Percentiles rank a stretch among this genome's conserved stretches.
These are phyloP conservation scores for Fomitopsis schrenkii DNA, from an alignment of 1,284 basidiomycete genomes.

Conservation along the genomic window DNA sequence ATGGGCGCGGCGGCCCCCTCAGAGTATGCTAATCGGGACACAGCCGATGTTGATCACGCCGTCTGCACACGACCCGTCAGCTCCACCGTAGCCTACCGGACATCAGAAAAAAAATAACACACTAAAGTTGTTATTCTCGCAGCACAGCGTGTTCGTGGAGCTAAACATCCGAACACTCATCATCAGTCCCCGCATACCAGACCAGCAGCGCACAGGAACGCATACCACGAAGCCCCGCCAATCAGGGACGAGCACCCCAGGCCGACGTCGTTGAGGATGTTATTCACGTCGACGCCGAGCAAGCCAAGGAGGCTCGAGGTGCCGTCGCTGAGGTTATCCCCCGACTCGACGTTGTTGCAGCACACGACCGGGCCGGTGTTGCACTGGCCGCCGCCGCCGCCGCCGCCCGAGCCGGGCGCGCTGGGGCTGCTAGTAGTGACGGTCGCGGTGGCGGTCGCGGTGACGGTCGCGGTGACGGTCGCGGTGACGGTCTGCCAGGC, in stretches of 20 bases:
- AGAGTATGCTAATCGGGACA: neutral
- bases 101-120: neutral
- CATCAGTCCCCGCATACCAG: too few species aligned
- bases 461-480: neutral
- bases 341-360: constrained; percentile 16
- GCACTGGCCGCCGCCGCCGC: constrained; percentile 10
- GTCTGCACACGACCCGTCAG: constrained; percentile 1
- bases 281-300: constrained; percentile 14
- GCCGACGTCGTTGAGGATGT: constrained; percentile 17
- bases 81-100: neutral
- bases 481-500: neutral
- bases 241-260: constrained; percentile 14
- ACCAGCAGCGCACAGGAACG: too few species aligned
- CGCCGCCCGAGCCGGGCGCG: neutral
- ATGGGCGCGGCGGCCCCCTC: too few species aligned
- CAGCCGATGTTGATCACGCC: constrained; percentile 17
- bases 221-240: constrained; percentile 8
- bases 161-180: neutral
- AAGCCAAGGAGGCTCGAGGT: constrained; percentile 7
- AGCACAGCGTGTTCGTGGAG: constrained; percentile 1
- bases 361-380: constrained; percentile 20
- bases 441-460: neutral
- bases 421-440: neutral
- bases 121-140: constrained; percentile 4
- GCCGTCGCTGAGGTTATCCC: neutral